These are phyloP conservation scores for Bombardia bombarda DNA, from an alignment of 495 filamentous ascomycete species.

Conservation along the genomic window DNA sequence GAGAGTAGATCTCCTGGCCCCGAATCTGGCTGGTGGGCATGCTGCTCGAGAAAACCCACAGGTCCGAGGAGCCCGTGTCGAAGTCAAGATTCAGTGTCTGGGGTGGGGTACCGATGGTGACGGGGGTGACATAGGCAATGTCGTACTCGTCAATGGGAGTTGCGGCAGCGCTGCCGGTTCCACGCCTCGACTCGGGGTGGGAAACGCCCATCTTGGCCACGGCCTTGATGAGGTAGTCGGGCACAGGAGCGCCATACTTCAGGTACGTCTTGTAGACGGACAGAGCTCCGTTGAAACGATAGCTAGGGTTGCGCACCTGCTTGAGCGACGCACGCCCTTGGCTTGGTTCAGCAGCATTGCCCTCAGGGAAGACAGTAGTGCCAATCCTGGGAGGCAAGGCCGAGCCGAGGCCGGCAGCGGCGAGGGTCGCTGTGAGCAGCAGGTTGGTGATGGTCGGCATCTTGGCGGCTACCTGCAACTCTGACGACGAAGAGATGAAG, in stretches of 20 bases:
- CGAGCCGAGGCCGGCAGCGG: conserved; percentile 12
- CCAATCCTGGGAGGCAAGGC: conserved; percentile 25
- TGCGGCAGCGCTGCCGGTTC: conserved; percentile 39
- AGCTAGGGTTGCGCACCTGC: conserved; percentile 41
- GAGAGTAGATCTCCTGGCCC: conserved; percentile 56
- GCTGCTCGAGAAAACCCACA: conserved; percentile 45
- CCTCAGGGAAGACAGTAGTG: conserved; percentile 10
- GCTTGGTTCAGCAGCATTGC: too few relatives aligned
- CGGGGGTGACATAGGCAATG: conserved; percentile 59
- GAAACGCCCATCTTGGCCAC: conserved; percentile 24
- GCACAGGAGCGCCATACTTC: conserved; percentile 46
- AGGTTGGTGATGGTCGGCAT: conserved; percentile 14
- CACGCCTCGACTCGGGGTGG: conserved; percentile 8
- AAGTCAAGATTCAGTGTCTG: conserved; percentile 61
- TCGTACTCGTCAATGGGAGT: conserved; percentile 52
- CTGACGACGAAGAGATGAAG: not conserved
- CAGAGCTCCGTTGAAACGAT: conserved; percentile 40
- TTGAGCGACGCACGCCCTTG: conserved; percentile 37
- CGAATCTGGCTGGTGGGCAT: conserved; percentile 15
- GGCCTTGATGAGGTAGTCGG: conserved; percentile 26
- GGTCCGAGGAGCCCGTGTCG: conserved; percentile 72
- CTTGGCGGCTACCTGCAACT: not conserved
- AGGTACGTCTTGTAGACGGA: conserved; percentile 52
- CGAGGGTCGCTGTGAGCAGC: conserved; percentile 12
- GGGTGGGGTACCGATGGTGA: conserved; percentile 51